Evolutionary conservation across 208 protist species (phyloP).

Genomic region (Angomonas desouzai): DNA sequence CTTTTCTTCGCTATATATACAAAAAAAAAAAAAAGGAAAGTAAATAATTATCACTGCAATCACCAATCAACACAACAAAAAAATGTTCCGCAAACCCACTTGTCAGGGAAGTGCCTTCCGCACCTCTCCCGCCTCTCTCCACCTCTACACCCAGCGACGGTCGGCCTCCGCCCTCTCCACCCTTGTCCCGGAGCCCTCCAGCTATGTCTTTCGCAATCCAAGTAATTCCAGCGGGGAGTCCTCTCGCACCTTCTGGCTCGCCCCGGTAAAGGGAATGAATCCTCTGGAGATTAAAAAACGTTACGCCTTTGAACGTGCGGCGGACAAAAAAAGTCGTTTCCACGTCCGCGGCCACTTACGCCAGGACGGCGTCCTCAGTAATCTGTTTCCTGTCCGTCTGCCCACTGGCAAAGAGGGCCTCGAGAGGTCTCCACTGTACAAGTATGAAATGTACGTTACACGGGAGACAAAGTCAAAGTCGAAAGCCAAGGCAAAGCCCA

Average conservation of each 20-base stretch:
- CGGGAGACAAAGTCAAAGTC: conserved; percentile 8
- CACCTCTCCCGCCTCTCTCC: neutral
- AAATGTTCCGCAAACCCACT: conserved; percentile 7
- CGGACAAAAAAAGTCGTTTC: conserved; percentile 67
- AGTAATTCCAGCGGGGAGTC: neutral
- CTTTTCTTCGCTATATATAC: no score
- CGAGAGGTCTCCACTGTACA: conserved; percentile 26
- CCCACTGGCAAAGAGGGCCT: neutral
- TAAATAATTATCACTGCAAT: conserved; percentile 19
- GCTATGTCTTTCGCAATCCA: neutral
- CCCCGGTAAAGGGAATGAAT: conserved; percentile 27
- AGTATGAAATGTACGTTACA: conserved; percentile 80
- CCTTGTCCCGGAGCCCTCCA: neutral
- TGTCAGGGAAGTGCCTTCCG: neutral
- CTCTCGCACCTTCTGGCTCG: conserved; percentile 50
- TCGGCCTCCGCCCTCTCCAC: conserved; percentile 2
- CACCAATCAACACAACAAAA: no score
- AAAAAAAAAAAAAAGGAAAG: conserved; percentile 6
- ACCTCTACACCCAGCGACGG: neutral
- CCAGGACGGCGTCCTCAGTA: conserved; percentile 72
- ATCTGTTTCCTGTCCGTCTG: conserved; percentile 62
- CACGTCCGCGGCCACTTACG: conserved; percentile 49
- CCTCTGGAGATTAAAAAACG: conserved; percentile 37
- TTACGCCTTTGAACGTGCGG: conserved; percentile 37
- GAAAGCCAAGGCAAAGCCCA: neutral